These are phyloP conservation scores for Lodderomyces orthopsilosis DNA, from an alignment of 1,139 yeast species.

Conservation along the genomic window DNA sequence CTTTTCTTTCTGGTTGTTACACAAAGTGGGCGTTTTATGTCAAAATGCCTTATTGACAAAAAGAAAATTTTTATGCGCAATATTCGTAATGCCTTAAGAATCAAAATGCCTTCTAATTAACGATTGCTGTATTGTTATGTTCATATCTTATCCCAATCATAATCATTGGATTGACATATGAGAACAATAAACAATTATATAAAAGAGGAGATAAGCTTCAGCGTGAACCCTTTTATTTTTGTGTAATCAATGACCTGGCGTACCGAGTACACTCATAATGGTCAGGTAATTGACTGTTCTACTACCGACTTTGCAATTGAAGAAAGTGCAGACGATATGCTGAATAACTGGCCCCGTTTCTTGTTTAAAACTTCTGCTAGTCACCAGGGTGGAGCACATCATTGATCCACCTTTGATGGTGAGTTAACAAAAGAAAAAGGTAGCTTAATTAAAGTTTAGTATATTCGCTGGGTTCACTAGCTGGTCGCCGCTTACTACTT, in stretches of 20 bases:
- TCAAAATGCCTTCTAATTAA: not conserved
- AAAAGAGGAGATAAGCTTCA: not conserved
- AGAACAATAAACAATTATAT: not conserved
- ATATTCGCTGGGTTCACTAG: too few relatives aligned
- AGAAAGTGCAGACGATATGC: too few relatives aligned
- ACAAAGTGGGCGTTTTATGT: not conserved
- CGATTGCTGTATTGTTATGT: not conserved
- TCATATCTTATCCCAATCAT: not conserved
- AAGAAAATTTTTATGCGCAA: not conserved
- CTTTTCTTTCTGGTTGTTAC: not conserved
- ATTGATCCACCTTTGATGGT: too few relatives aligned
- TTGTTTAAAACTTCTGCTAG: too few relatives aligned
- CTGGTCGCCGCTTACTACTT: too few relatives aligned
- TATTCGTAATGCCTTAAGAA: not conserved
- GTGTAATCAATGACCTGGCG: not conserved
- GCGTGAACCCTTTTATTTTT: not conserved
- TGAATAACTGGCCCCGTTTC: too few relatives aligned
- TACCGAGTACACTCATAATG: too few relatives aligned
- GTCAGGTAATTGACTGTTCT: too few relatives aligned
- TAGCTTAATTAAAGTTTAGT: too few relatives aligned
- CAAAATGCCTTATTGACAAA: conserved; percentile 5
- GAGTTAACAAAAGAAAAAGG: too few relatives aligned
- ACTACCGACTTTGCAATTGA: too few relatives aligned
- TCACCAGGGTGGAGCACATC: too few relatives aligned
- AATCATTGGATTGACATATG: not conserved